Conservation (phyloP, 345 rosid genomes). For the Salix exigua region DNA sequence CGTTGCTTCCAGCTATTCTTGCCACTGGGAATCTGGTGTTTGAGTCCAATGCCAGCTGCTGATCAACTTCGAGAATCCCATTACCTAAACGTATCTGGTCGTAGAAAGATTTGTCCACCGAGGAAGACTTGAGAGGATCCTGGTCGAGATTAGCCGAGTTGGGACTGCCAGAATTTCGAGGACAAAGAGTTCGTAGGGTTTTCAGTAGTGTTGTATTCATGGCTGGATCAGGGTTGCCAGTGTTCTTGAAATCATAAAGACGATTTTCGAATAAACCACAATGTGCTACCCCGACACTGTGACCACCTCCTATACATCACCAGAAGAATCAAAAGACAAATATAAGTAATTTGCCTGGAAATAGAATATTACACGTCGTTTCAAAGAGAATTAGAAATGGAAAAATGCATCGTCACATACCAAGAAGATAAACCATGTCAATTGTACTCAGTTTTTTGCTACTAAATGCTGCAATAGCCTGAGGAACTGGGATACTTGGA, state of each 20-base stretch:
- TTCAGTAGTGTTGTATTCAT: conserved; percentile 40
- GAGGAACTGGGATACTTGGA: conserved; percentile 12
- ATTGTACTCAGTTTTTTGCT: conserved; percentile 26
- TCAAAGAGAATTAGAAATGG: not conserved
- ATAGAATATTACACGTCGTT: too few relatives aligned
- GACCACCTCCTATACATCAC: conserved; percentile 46
- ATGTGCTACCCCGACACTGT: conserved; percentile 50
- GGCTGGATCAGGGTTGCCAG: conserved; percentile 47
- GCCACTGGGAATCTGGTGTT: conserved; percentile 31
- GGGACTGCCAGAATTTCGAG: conserved; percentile 2
- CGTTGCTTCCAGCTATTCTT: conserved; percentile 20
- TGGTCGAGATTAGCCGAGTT: conserved; percentile 42
- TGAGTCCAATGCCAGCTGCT: conserved; percentile 34
- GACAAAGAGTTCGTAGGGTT: conserved; percentile 21
- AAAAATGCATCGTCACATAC: conserved; percentile 7
- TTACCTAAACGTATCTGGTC: conserved; percentile 25
- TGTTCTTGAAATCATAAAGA: conserved; percentile 43
- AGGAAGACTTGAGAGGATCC: conserved; percentile 26
- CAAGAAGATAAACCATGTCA: conserved; percentile 56
- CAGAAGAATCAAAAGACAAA: not conserved
- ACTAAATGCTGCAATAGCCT: conserved; percentile 24
- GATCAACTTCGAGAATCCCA: conserved; percentile 55
- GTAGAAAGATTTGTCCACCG: conserved; percentile 50
- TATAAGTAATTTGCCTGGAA: not conserved
- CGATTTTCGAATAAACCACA: conserved; percentile 54